Conservation (phyloP, 169 alveolate species). For the Condylostoma magnum region DNA sequence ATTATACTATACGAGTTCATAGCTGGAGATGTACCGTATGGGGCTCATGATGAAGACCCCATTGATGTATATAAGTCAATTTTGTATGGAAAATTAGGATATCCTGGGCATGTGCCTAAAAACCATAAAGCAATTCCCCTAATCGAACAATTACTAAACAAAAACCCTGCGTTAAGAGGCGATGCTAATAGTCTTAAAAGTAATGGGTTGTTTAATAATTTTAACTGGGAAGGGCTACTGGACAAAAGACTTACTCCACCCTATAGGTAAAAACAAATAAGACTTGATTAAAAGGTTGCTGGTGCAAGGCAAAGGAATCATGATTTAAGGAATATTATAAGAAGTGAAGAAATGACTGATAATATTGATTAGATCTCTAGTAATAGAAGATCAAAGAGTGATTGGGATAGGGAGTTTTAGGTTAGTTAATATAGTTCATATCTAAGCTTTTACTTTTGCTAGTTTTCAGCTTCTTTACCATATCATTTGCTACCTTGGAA, state of each 20-base stretch:
- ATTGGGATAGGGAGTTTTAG: no score
- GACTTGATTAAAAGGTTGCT: no score
- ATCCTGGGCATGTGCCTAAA: slow-evolving; percentile 35
- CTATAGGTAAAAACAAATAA: no score
- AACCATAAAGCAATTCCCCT: slow-evolving; percentile 29
- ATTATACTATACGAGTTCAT: slow-evolving; percentile 76
- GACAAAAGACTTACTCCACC: not conserved
- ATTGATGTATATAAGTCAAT: slow-evolving; percentile 59
- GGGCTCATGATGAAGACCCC: slow-evolving; percentile 68
- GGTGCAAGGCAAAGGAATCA: no score
- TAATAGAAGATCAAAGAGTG: no score
- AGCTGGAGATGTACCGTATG: slow-evolving; percentile 80
- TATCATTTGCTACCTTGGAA: no score
- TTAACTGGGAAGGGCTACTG: not conserved
- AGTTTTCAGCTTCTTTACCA: no score
- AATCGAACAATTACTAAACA: slow-evolving; percentile 39
- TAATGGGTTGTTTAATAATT: not conserved
- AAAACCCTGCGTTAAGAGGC: slow-evolving; percentile 35
- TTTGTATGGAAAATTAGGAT: slow-evolving; percentile 33
- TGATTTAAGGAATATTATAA: no score
- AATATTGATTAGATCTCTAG: no score
- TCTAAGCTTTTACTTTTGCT: no score
- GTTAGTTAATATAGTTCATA: no score
- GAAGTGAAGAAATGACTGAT: no score
- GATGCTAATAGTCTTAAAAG: not conserved